Evolutionary conservation across 2,329 filamentous ascomycete species (phyloP).

Genomic region (Fusarium sp.): DNA sequence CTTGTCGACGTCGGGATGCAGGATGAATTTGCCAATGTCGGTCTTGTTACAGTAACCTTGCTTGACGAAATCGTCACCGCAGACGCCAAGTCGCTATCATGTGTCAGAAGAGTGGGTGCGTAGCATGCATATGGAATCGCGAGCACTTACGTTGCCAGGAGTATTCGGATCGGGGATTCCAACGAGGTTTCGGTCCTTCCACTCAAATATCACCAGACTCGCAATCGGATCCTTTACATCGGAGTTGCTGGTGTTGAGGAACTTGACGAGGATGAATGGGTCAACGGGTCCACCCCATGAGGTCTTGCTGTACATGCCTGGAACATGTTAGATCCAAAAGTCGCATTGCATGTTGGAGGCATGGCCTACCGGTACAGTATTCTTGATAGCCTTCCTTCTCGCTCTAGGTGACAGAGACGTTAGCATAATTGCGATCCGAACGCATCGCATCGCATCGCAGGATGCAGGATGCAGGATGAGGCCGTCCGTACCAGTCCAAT

Average conservation of each 20-base stretch:
- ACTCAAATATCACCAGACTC: slow-evolving; percentile 92
- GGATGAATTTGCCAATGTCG: slow-evolving; percentile 85
- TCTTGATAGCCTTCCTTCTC: slow-evolving; percentile 80
- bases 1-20: slow-evolving; percentile 78
- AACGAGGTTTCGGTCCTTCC: slow-evolving; percentile 83
- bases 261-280: slow-evolving; percentile 88
- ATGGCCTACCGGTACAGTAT: slow-evolving; percentile 73
- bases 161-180: slow-evolving; percentile 70
- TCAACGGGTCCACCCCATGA: slow-evolving; percentile 89
- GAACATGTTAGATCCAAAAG: slow-evolving; percentile 11
- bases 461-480: background rate
- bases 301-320: slow-evolving; percentile 91
- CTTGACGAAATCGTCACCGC: slow-evolving; percentile 75
- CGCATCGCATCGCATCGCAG: background rate
- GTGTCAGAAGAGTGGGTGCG: slow-evolving; percentile 17
- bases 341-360: background rate
- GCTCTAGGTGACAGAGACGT: slow-evolving; percentile 61
- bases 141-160: slow-evolving; percentile 59
- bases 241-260: slow-evolving; percentile 67
- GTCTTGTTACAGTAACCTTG: slow-evolving; percentile 76
- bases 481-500: slow-evolving; percentile 60
- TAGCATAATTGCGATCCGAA: slow-evolving; percentile 26
- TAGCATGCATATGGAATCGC: background rate
- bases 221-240: slow-evolving; percentile 74
- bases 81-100: slow-evolving; percentile 65